Evolutionary conservation across 108 stramenopile species (phyloP).

Genomic region (Nitzschia inconspicua): DNA sequence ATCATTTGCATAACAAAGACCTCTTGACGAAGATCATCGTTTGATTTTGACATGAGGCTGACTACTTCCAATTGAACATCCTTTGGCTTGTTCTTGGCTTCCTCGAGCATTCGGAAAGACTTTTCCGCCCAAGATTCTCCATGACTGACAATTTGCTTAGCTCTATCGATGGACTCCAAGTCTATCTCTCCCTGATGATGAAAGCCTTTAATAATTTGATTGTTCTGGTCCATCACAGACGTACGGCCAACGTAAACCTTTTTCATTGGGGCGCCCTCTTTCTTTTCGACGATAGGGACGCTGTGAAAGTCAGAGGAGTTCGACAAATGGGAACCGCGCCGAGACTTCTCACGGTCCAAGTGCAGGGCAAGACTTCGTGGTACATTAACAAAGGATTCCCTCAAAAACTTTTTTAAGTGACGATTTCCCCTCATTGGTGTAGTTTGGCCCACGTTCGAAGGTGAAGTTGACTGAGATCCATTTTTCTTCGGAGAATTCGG

Average conservation of each 20-base stretch:
- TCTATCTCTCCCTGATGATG: constrained; percentile 59
- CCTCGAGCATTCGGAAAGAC: constrained; percentile 73
- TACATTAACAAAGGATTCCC: constrained; percentile 47
- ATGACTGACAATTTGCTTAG: constrained; percentile 67
- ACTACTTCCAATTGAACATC: constrained; percentile 59
- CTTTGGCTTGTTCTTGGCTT: constrained; percentile 32
- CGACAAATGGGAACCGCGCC: constrained; percentile 12
- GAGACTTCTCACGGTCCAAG: constrained; percentile 41
- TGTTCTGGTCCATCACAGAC: constrained; percentile 50
- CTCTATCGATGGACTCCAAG: constrained; percentile 55
- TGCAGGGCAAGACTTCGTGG: constrained; percentile 59
- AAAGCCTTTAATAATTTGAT: constrained; percentile 43
- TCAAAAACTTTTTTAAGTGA: constrained; percentile 37
- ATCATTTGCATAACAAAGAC: constrained; percentile 97
- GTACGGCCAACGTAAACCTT: constrained; percentile 53
- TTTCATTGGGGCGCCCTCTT: constrained; percentile 21
- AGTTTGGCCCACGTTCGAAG: background rate
- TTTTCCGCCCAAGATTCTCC: constrained; percentile 86
- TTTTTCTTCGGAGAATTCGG: too few species aligned
- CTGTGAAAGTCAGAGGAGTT: constrained; percentile 10
- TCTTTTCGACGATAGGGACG: constrained; percentile 50
- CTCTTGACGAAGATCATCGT: constrained; percentile 98
- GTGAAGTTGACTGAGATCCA: too few species aligned
- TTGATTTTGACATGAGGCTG: constrained; percentile 92
- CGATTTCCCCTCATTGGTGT: constrained; percentile 38